Percentiles rank a stretch among this genome's conserved stretches.
Conservation (phyloP, 129 eudicot genomes). For the Heracleum sosnowskyi region DNA sequence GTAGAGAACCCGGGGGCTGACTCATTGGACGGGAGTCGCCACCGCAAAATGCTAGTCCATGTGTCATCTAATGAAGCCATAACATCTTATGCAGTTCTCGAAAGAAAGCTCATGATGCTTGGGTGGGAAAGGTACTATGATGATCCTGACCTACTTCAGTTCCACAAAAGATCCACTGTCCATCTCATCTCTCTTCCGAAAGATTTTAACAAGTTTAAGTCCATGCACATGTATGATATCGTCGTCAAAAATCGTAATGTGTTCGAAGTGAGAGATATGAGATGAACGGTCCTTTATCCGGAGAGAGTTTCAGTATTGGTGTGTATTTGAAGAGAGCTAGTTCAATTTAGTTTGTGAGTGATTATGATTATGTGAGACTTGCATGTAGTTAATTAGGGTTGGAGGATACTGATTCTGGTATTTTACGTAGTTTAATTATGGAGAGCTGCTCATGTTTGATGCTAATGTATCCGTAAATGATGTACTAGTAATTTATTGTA, state of each 20-base stretch:
- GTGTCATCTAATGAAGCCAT: constrained; percentile 53
- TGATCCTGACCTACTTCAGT: constrained; percentile 77
- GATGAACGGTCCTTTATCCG: too few species aligned
- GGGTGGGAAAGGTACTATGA: constrained; percentile 95
- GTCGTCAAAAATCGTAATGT: constrained; percentile 84
- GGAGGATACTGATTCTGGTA: too few species aligned
- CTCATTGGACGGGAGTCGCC: constrained; percentile 29
- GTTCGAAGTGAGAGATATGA: constrained; percentile 72
- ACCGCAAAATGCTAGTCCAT: constrained; percentile 55
- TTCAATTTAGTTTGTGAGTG: too few species aligned
- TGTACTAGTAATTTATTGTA: neutral
- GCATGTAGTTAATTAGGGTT: too few species aligned
- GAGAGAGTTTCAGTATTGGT: too few species aligned
- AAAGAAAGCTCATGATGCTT: constrained; percentile 38
- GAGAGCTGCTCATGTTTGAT: too few species aligned
- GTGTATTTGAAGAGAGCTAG: too few species aligned
- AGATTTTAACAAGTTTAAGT: constrained; percentile 66
- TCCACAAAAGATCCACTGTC: constrained; percentile 72
- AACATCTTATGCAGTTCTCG: constrained; percentile 49
- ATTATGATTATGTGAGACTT: too few species aligned
- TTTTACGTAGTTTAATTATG: too few species aligned
- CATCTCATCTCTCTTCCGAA: constrained; percentile 83
- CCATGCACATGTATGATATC: constrained; percentile 89
- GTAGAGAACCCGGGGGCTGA: constrained; percentile 65
- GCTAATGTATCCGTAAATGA: neutral